These are phyloP conservation scores for Cytospora piceicola DNA, from an alignment of 2,329 filamentous ascomycete genomes.

Conservation along the genomic window DNA sequence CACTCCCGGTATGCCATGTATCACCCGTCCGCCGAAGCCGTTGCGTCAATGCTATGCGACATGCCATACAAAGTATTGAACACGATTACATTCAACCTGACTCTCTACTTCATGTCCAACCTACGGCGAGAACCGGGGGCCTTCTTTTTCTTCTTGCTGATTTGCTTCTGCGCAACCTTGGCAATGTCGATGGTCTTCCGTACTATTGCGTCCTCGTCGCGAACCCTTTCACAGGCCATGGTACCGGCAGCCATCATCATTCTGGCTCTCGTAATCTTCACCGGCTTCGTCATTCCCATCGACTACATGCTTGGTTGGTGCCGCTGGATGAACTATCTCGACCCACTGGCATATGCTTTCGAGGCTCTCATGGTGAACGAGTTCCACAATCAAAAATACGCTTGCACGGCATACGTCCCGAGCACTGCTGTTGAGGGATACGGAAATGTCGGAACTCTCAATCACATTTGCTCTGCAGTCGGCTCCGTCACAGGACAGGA, in stretches of 20 bases:
- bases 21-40: conserved; percentile 86
- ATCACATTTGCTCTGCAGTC: conserved; percentile 61
- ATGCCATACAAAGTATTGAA: conserved; percentile 83
- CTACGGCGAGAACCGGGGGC: conserved; percentile 72
- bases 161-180: conserved; percentile 73
- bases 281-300: conserved; percentile 69
- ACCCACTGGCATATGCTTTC: conserved; percentile 80
- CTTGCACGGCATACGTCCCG: conserved; percentile 53
- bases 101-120: conserved; percentile 86
- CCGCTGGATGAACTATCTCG: conserved; percentile 80
- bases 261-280: conserved; percentile 69
- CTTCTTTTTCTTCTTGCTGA: conserved; percentile 85
- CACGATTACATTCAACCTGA: conserved; percentile 74
- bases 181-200: conserved; percentile 88
- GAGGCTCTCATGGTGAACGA: conserved; percentile 84
- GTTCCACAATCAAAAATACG: conserved; percentile 68
- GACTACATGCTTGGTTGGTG: conserved; percentile 79
- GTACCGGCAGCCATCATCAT: conserved; percentile 65
- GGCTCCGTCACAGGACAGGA: conserved; percentile 59
- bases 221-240: conserved; percentile 69
- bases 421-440: conserved; percentile 42
- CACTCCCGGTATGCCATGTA: conserved; percentile 86
- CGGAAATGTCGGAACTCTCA: conserved; percentile 39
- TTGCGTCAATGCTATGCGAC: conserved; percentile 83
- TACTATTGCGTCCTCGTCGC: conserved; percentile 75